Conservation (phyloP, 768 basidiomycete species). For the Suillus cothurnatus region DNA sequence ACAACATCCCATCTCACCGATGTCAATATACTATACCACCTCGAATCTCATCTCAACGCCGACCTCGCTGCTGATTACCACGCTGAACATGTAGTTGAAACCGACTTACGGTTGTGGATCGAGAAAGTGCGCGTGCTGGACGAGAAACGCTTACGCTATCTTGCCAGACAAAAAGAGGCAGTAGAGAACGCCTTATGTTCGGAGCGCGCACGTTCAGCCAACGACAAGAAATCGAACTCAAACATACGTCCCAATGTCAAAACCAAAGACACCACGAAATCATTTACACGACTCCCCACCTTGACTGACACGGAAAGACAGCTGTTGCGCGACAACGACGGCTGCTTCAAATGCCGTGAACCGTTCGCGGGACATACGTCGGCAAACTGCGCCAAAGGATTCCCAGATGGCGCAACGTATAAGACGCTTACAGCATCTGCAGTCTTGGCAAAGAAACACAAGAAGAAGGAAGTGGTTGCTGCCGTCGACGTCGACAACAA, state of each 20-base stretch:
- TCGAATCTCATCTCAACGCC: constrained; percentile 4
- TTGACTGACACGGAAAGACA: constrained; percentile 14
- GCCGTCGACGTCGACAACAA: no score
- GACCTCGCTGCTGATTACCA: constrained; percentile 3
- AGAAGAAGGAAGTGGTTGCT: neutral
- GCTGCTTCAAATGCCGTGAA: constrained; percentile 28
- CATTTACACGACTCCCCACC: neutral
- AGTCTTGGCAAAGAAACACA: neutral
- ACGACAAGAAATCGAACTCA: no score
- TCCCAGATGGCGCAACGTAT: constrained; percentile 20
- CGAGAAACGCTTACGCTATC: neutral
- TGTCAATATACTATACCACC: neutral
- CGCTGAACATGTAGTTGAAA: neutral
- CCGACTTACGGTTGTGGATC: constrained; percentile 4
- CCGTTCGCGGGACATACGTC: no score
- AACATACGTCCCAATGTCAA: no score
- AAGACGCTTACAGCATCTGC: constrained; percentile 14
- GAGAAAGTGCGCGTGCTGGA: neutral
- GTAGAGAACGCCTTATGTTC: neutral
- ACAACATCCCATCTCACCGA: neutral
- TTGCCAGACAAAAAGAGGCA: neutral
- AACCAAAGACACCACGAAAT: neutral
- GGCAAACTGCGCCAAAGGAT: constrained; percentile 21
- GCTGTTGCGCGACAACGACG: constrained; percentile 18
- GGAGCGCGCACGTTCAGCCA: no score